Evolutionary conservation across 2,329 filamentous ascomycete genomes (phyloP), one percentile per base, ranked within the genome.

Genomic region (Leptographium galeiforme): DNA sequence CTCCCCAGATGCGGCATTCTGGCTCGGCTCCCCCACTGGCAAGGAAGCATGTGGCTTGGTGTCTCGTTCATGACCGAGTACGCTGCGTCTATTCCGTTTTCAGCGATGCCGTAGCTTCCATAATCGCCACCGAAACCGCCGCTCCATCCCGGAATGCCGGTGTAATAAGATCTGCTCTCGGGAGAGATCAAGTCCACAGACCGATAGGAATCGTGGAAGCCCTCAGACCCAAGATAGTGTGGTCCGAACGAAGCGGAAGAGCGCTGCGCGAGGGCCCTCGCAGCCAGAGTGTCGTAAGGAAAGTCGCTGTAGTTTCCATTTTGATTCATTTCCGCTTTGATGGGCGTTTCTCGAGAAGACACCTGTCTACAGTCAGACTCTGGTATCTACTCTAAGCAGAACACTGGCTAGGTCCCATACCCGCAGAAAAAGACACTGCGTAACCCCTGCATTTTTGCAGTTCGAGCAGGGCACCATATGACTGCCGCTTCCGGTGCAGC

Each of bases 401-500:
- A 14, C 12, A 30, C 44, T 38, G 25, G 25, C 25, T 25, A 25
- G 25, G 25, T 25, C 5, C 25, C 49, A 18, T 74, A 95, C 91
- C 68, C 91, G 78, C 58, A 94, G 72, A 63, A 95, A 96, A 54
- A 84, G 79, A 65, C 91, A 96, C 7, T 76, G 72, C 25, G 83
- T 78, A 32, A 77, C 72, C 13, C 85, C 85, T 51, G 90, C 84
- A 57, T 75, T 81, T 62, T 81, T 85, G 72, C 91, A 97, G 66
- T 90, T 95, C 12, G 77, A 73, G 68, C 91, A 97, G n/a, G 84
- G 82, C 41, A 73, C 70, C n/a, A 85, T 85, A 62, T 84, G 80
- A 36, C 85, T 86, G 38, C 77, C 74, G 64, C 95, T 89, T 45
- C 91, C 91, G 63, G 87, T 95, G 71, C 91, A 97, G 61, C 88